Evolutionary conservation across 768 basidiomycete species (phyloP).

Genomic region (Agrocybe pediades): DNA sequence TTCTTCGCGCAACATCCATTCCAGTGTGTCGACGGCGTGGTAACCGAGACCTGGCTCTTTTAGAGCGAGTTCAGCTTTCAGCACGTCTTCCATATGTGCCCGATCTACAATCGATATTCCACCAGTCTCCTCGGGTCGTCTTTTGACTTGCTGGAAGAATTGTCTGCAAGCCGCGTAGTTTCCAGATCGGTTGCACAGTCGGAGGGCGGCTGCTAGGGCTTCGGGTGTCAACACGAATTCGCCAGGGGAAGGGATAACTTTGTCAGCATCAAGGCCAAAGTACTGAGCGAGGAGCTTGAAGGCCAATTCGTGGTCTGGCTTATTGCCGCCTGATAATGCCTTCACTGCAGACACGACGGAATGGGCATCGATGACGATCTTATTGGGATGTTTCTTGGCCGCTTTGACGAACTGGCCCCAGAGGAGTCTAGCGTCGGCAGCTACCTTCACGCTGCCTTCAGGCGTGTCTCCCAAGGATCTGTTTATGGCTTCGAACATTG

Average conservation of each 20-base stretch:
- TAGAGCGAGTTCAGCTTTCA: slow-evolving; percentile 52
- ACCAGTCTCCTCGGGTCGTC: slow-evolving; percentile 39
- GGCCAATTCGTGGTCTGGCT: slow-evolving; percentile 64
- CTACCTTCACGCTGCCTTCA: slow-evolving; percentile 41
- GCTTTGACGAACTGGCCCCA: slow-evolving; percentile 69
- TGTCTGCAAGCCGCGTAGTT: slow-evolving; percentile 51
- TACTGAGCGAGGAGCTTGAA: slow-evolving; percentile 64
- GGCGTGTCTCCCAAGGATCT: slow-evolving; percentile 25
- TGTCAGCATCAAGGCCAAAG: slow-evolving; percentile 58
- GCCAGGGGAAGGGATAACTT: slow-evolving; percentile 36
- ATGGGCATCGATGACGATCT: slow-evolving; percentile 54
- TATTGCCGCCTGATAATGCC: slow-evolving; percentile 56
- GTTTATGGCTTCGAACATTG: slow-evolving; percentile 58
- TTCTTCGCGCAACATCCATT: slow-evolving; percentile 70
- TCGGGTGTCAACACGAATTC: slow-evolving; percentile 44
- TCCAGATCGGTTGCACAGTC: slow-evolving; percentile 51
- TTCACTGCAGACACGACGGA: slow-evolving; percentile 53
- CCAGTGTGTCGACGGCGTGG: slow-evolving; percentile 57
- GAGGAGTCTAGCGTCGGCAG: slow-evolving; percentile 68
- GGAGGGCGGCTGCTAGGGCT: slow-evolving; percentile 55
- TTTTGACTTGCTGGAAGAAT: slow-evolving; percentile 62
- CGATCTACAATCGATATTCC: slow-evolving; percentile 46
- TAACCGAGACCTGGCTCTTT: slow-evolving; percentile 40
- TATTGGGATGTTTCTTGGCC: slow-evolving; percentile 41
- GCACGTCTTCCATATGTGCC: slow-evolving; percentile 61